phyloP scores from a whole-genome alignment of 495 filamentous ascomycete genomes.

The Penicillium canariense region DNA sequence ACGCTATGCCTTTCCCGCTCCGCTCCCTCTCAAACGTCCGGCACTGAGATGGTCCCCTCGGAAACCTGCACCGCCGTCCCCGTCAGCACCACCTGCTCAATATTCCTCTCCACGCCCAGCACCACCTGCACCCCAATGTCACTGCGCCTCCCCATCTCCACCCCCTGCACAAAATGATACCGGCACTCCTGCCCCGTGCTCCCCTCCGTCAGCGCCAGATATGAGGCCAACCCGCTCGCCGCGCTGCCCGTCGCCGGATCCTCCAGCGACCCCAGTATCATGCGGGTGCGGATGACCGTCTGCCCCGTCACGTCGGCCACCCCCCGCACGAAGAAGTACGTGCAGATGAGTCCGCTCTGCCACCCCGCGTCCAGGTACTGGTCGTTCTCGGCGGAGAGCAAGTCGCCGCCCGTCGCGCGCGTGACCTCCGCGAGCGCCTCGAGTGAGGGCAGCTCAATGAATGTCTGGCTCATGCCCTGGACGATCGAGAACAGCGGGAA shows the following conservation, averaged over 20 bases:
- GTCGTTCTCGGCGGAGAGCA: slow-evolving; percentile 9
- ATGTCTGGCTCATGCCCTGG: slow-evolving; percentile 68
- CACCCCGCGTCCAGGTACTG: slow-evolving; percentile 59
- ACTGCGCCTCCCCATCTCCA: slow-evolving; percentile 75
- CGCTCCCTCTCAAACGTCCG: slow-evolving; percentile 17
- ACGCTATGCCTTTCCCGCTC: no score
- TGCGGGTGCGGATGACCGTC: slow-evolving; percentile 36
- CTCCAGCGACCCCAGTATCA: slow-evolving; percentile 57
- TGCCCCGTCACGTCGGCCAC: slow-evolving; percentile 27
- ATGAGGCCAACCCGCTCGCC: slow-evolving; percentile 57
- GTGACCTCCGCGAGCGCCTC: slow-evolving; percentile 34
- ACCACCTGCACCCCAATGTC: slow-evolving; percentile 50
- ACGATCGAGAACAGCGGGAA: slow-evolving; percentile 36
- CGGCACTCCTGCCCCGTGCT: slow-evolving; percentile 25
- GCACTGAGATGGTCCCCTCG: slow-evolving; percentile 43
- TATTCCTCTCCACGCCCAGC: slow-evolving; percentile 26
- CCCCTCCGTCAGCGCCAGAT: slow-evolving; percentile 49
- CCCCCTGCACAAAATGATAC: slow-evolving; percentile 65
- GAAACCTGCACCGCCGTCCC: slow-evolving; percentile 59
- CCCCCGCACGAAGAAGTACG: slow-evolving; percentile 59
- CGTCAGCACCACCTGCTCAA: slow-evolving; percentile 53
- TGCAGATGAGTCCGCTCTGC: slow-evolving; percentile 46
- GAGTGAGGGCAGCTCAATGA: slow-evolving; percentile 51
- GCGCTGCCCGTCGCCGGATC: slow-evolving; percentile 73
- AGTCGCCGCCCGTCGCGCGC: slow-evolving; percentile 25